Evolutionary conservation across 2,329 filamentous ascomycete genomes (phyloP).

Genomic region (Sclerotiophoma versabilis): DNA sequence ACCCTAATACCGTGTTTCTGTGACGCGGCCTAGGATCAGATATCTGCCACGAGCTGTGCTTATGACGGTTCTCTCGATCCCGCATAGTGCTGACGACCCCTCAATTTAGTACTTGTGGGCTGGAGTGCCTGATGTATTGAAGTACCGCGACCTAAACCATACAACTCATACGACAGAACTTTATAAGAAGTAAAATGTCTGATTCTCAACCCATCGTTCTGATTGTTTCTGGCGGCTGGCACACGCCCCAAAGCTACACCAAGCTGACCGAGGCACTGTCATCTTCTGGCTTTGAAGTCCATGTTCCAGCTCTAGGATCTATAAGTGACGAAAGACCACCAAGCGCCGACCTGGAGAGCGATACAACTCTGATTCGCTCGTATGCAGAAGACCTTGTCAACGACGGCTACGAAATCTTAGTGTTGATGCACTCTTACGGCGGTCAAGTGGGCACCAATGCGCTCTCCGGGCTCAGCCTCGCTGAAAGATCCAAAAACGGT

Average conservation of each 20-base stretch:
- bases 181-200: not conserved
- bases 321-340: not conserved
- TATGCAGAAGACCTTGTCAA: not conserved
- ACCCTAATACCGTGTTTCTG: no score
- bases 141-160: not conserved
- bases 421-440: not conserved
- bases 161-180: not conserved
- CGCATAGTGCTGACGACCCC: not conserved
- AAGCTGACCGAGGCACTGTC: not conserved
- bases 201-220: not conserved
- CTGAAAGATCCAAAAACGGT: not conserved
- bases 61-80: not conserved
- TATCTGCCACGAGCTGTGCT: not conserved
- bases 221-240: not conserved
- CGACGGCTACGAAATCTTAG: not conserved
- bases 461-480: not conserved
- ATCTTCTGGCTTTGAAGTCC: not conserved
- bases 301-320: not conserved
- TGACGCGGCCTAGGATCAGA: no score
- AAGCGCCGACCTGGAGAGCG: not conserved
- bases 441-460: not conserved
- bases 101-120: not conserved
- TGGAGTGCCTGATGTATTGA: not conserved
- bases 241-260: not conserved
- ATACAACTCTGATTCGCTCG: not conserved